Evolutionary conservation across 176 grass and related monocot species (phyloP).

Genomic region (Aegilops tauschii): DNA sequence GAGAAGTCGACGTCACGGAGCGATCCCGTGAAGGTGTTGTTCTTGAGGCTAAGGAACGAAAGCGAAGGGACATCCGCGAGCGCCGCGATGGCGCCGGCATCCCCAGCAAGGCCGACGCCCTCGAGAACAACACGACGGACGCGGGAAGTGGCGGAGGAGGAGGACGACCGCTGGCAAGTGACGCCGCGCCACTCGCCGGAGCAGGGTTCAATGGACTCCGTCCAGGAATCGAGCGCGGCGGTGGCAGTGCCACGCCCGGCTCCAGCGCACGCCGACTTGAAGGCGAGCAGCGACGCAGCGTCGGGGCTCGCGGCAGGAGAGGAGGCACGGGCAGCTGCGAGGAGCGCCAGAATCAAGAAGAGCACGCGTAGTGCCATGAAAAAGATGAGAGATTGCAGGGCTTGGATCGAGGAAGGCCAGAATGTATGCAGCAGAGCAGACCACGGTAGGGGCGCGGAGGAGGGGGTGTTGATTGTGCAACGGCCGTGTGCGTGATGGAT

Average conservation of each 20-base stretch:
- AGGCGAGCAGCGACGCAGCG: conserved; percentile 52
- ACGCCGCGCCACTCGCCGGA: conserved; percentile 62
- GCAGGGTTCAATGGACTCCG: conserved; percentile 51
- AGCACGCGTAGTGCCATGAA: conserved; percentile 30
- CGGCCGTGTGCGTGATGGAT: conserved; percentile 43
- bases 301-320: conserved; percentile 26
- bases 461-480: conserved; percentile 41
- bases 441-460: neutral
- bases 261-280: conserved; percentile 59
- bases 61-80: conserved; percentile 51
- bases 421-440: conserved; percentile 10
- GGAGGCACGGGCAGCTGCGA: neutral
- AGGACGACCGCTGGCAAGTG: conserved; percentile 24
- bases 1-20: conserved; percentile 55
- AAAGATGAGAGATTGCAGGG: neutral
- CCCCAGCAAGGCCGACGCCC: conserved; percentile 54
- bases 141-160: conserved; percentile 1
- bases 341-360: conserved; percentile 29
- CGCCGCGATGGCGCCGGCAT: conserved; percentile 38
- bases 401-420: neutral
- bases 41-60: conserved; percentile 78
- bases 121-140: conserved; percentile 67
- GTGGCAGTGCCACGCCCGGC: neutral
- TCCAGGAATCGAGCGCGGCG: conserved; percentile 58
- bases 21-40: conserved; percentile 62